Conservation (phyloP, 345 rosid genomes). For the Geranium brycei region DNA sequence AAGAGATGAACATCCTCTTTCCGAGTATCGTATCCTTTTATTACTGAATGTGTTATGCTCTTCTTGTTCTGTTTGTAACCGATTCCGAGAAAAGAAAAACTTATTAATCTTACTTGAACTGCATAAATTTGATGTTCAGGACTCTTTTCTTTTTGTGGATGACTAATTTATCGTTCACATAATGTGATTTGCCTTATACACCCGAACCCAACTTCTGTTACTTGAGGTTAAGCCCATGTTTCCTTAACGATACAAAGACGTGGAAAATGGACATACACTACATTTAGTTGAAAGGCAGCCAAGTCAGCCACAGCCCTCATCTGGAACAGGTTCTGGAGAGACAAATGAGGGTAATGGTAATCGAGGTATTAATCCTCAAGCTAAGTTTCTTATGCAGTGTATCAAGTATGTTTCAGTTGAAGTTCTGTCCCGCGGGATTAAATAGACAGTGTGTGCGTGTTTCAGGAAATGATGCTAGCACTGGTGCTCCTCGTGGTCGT, state of each 20-base stretch:
- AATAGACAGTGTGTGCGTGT: conserved; percentile 1
- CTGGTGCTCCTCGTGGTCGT: conserved; percentile 44
- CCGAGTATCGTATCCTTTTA: conserved; percentile 79
- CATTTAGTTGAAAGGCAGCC: conserved; percentile 86
- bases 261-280: conserved; percentile 87
- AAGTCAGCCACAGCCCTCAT: conserved; percentile 37
- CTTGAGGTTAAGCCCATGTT: background rate
- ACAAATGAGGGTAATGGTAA: conserved; percentile 33
- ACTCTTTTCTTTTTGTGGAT: too few species aligned
- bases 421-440: background rate
- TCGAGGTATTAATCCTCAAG: conserved; percentile 22
- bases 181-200: background rate
- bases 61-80: background rate
- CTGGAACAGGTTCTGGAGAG: conserved; percentile 41
- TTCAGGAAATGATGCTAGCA: conserved; percentile 43
- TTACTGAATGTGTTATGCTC: background rate
- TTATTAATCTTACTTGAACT: too few species aligned
- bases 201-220: conserved; percentile 1
- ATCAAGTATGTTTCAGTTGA: conserved; percentile 4
- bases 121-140: too few species aligned
- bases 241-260: conserved; percentile 52
- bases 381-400: conserved; percentile 5
- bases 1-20: conserved; percentile 79
- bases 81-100: background rate
- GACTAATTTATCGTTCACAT: too few species aligned